Base-by-base conservation (phyloP, 306 rosid species). In the Cucurbita pepo region DNA sequence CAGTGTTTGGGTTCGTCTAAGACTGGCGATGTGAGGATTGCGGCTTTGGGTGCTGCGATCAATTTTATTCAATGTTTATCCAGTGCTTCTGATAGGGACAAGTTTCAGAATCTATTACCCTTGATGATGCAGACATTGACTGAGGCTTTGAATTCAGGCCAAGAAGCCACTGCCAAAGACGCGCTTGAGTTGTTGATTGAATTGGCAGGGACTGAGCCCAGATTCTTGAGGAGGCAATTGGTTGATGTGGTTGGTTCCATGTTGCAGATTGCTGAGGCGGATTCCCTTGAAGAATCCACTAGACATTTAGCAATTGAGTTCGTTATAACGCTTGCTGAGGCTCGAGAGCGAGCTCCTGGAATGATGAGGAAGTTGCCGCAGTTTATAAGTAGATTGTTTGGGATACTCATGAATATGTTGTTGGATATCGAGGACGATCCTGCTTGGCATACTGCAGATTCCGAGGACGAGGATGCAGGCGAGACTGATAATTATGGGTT, bases 361-460 rank as follows among this genome's bases (percentile, higher is more conserved):
- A 93, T 93, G 98, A 90, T 93, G 98, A 85, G 98, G 85, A 93
- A 93, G 83, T 75, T 93, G 81, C 98, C 98, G 0, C 98, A 90
- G 83, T 93, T 93, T 70, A 90, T 93, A 30, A 90, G 93, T 80
- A 79, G 97, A 43, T 69, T 93, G 81, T 93, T 93, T 77, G 90
- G 89, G 0, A 93, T 93, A 40, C 79, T 93, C 71, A 93, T 93
- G 98, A 88, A 80, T 76, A 90, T 88, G 97, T 82, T 90, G 2
- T 72, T 93, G 78, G 98, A 93, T 77, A 73, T 90, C 4, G 96
- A 93, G 88, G 98, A 93, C 5, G 98, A 87, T 71, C 90, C 98
- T 0, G 85, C 88, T 0, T 93, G 98, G 98, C 91, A 93, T 30
- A 86, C 79, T 5, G 98, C 98, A 0, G 98, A 93, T 71, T 83